Evolutionary conservation across 805 yeast genomes (phyloP), one percentile per base, ranked within the genome.

Genomic region (Starmerella kuoi): DNA sequence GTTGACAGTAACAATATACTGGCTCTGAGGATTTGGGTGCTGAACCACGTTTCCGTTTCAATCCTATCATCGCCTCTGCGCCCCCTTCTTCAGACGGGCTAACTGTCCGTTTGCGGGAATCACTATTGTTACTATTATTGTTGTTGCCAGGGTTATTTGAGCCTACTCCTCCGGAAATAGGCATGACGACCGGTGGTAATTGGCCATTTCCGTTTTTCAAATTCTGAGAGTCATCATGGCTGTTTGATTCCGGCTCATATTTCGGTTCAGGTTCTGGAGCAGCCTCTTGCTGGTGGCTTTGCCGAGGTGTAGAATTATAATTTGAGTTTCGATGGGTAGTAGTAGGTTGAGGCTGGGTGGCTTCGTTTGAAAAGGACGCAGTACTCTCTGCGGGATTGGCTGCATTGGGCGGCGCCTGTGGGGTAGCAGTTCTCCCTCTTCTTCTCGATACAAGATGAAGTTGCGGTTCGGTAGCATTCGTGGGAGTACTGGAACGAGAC

Each of bases 1-100:
- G 95, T 59, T 86, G 84, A 64, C 98, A 91, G 64, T 88, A 87
- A 61, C 98, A 91, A 60, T 88, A 88, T 2, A 86, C 74, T 1
- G 94, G 94, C 55, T 87, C 96, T 19, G 46, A 28, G 21, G 40
- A 22, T 37, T 41, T 44, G 17, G 50, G 50, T 5, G 41, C 38
- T 19, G 38, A 4, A 11, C 48, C 46, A 21, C 49, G 51, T 36
- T 47, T 47, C 11, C 51, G 44, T 28, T 47, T 47, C 41, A 45
- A 12, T 2, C 48, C 47, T 4, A 36, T 24, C 12, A 43, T 32
- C 2, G 34, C 35, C 25, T 36, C 43, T 18, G 36, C 44, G 21
- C 27, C 46, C 67, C 69, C 37, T 58, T 61, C 43, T 50, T 41
- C 27, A 33, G 32, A 9, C 37, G 34, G 31, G 30, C 33, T 44